Base-by-base conservation (phyloP, 495 filamentous ascomycete species). In the Hyphodiscus hymeniophilus region DNA sequence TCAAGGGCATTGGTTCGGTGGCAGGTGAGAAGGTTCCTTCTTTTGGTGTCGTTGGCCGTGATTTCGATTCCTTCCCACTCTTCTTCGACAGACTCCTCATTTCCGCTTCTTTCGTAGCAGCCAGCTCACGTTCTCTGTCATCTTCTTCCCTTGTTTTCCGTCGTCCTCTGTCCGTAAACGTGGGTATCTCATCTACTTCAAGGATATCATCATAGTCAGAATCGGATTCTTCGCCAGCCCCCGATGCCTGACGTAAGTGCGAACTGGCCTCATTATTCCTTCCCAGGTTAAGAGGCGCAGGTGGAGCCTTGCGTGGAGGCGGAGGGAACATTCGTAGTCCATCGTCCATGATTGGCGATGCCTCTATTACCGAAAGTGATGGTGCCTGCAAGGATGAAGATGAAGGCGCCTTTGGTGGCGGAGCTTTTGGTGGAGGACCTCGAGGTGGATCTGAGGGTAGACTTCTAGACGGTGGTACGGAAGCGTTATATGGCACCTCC, bases 111-210 rank as follows among this genome's bases (percentile, higher is more conserved):
- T 75, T 76, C 44, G 68, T 59, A 13, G 80, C 70, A 7, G 80
- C 59, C 6, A 76, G 73, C 62, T 89, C 87, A 31, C 89, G 79
- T 40, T 89, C 78, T 45, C 72, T 70, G 51, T 96, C 89, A 58
- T 96, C 89, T 42, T 92, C 89, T 60, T 89, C 87, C 49, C 89
- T 77, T 0, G 89, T 96, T 55, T 83, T 87, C 54, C 88, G 73
- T 28, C 89, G 74, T n/a, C 89, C 89, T 38, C 89, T 74, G 24
- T 81, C 80, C 0, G 74, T 66, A 40, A 74, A 58, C n/a, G 61
- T 57, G 1, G 71, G 65, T 28, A 79, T 63, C 49, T 84, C 82
- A 34, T 84, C 79, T 13, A 76, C 78, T 42, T 85, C 78, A 3
- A 82, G 60, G 13, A 81, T 73, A 56, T 90, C 85, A 46, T 89